Base-by-base conservation (phyloP, 1,284 basidiomycete species). In the Ganoderma sinense region DNA sequence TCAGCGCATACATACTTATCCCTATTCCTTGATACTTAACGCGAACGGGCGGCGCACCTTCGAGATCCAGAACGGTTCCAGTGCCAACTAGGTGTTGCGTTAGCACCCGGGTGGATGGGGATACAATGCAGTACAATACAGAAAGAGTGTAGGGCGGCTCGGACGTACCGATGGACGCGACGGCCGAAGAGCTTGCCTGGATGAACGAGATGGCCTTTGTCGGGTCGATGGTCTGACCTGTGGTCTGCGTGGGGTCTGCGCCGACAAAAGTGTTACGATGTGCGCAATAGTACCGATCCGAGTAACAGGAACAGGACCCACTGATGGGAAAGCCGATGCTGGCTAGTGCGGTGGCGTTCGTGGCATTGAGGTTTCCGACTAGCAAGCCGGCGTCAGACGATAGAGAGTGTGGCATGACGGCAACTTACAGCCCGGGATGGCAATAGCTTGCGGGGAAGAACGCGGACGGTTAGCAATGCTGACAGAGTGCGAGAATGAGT, bases 291-390 rank as follows among this genome's bases (percentile, higher is more conserved):
- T n/a, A n/a, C n/a, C 13, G n/a, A 7, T 60, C n/a, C 36, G 36
- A 36, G 36, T 33, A 18, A 26, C n/a, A n/a, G 10, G 16, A 13
- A 10, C 2, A 36, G 13, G 29, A 62, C 65, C 26, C 26, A 67
- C 66, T 55, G 43, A 67, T 53, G 23, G 61, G 51, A 18, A 67
- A 62, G 60, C 66, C 66, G 31, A 55, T 55, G 39, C 51, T 39
- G 29, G 60, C 43, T 29, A 62, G 60, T 29, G 40, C 36, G 11
- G 66, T 61, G 13, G 62, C 53, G 53, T 62, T 56, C 31, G 66
- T 67, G 31, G 61, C 66, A 51, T 67, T 67, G 39, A 67, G n/a
- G 40, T 62, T 56, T 14, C 66, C 66, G 51, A 67, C 66, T 67
- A 39, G 2, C 36, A 36, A 33, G 1, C 53, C 41, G 40, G 59